Conservation (phyloP, 2,329 filamentous ascomycete species). For the Aureobasidium subglaciale region DNA sequence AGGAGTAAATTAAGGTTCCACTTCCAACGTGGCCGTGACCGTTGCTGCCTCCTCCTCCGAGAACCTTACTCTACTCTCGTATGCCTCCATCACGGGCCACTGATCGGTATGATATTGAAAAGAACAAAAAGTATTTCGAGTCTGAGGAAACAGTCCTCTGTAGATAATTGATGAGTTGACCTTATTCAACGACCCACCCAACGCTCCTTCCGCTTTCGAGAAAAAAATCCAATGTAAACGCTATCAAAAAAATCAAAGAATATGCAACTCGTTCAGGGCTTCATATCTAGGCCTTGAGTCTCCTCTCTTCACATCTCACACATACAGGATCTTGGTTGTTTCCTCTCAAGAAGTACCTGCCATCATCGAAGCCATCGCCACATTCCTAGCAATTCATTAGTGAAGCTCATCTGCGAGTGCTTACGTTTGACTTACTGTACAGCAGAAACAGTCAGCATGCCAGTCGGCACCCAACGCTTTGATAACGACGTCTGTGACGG, state of each 20-base stretch:
- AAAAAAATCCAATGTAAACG: neutral
- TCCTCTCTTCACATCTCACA: constrained; percentile 54
- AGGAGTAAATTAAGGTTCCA: too few species aligned
- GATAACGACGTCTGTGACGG: constrained; percentile 84
- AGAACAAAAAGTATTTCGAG: too few species aligned
- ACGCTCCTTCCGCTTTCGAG: too few species aligned
- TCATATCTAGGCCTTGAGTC: constrained; percentile 48
- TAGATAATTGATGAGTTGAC: too few species aligned
- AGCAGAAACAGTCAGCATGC: constrained; percentile 89
- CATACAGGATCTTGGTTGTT: constrained; percentile 54
- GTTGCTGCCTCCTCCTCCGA: too few species aligned
- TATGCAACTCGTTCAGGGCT: neutral
- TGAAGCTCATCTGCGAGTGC: neutral
- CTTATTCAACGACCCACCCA: neutral
- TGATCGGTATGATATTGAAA: too few species aligned
- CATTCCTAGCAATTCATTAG: constrained; percentile 45
- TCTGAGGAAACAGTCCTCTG: too few species aligned
- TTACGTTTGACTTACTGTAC: constrained; percentile 42
- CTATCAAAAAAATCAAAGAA: neutral
- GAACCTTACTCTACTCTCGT: too few species aligned
- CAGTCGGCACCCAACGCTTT: constrained; percentile 85
- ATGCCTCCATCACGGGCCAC: too few species aligned
- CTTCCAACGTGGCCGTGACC: too few species aligned
- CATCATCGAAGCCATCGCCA: constrained; percentile 53
- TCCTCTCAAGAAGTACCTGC: constrained; percentile 55